phyloP scores from a whole-genome alignment of 352 stramenopile species.

The Pythium myriotylum region DNA sequence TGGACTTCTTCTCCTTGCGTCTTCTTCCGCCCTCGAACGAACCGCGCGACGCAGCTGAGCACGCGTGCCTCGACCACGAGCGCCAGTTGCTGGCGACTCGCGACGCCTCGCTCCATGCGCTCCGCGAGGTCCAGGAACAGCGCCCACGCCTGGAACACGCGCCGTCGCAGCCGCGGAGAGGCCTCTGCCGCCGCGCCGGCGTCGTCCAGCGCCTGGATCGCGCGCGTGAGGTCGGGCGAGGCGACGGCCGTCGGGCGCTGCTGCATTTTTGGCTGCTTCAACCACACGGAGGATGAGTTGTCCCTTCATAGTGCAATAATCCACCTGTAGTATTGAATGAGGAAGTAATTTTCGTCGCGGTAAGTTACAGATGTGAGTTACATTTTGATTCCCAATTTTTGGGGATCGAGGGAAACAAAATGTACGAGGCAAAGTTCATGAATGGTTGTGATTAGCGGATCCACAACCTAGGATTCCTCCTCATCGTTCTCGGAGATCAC shows the following conservation, averaged over 20 bases:
- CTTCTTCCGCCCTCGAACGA: neutral
- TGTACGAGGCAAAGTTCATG: too few relatives aligned
- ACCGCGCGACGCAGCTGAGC: constrained; percentile 26
- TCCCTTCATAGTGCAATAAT: too few relatives aligned
- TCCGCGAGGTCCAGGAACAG: constrained; percentile 22
- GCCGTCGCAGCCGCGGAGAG: neutral
- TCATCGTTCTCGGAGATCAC: constrained; percentile 82
- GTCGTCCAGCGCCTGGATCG: constrained; percentile 49
- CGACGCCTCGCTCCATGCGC: constrained; percentile 1
- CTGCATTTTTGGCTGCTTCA: constrained; percentile 1
- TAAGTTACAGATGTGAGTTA: too few relatives aligned
- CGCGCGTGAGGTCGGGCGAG: constrained; percentile 38
- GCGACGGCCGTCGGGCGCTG: neutral
- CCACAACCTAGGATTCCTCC: constrained; percentile 44
- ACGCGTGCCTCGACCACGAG: constrained; percentile 25
- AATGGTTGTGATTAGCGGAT: too few relatives aligned
- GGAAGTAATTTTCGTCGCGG: too few relatives aligned
- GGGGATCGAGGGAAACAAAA: too few relatives aligned
- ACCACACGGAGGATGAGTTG: too few relatives aligned
- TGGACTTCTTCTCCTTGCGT: neutral
- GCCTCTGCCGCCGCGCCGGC: neutral
- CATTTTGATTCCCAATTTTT: too few relatives aligned
- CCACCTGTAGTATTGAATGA: too few relatives aligned
- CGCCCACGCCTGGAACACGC: constrained; percentile 14
- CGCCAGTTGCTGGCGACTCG: neutral